These are phyloP conservation scores for Aegilops longissima DNA, from an alignment of 176 grass and related monocot genomes.

Conservation along the genomic window DNA sequence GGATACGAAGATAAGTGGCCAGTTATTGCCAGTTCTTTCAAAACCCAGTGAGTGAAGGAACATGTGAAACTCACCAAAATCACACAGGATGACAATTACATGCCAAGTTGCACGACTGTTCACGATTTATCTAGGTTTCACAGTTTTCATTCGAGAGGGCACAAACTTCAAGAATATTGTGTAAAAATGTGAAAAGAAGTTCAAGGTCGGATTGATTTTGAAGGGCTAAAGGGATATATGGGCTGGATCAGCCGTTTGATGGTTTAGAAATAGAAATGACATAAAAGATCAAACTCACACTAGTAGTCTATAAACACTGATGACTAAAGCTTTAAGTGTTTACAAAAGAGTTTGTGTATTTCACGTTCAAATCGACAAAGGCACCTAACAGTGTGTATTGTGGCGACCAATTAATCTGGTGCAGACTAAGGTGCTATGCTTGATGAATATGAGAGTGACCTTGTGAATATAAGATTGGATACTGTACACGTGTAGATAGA, in stretches of 20 bases:
- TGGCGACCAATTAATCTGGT: neutral
- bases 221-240: neutral
- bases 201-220: neutral
- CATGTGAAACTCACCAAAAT: neutral
- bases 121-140: neutral
- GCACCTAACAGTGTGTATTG: neutral
- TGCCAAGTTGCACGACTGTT: neutral
- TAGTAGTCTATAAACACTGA: neutral
- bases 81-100: neutral
- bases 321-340: neutral
- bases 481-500: neutral
- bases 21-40: neutral
- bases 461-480: neutral
- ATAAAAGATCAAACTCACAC: neutral
- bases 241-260: neutral
- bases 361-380: neutral
- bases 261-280: neutral
- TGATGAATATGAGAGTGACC: neutral
- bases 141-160: neutral
- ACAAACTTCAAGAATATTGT: neutral
- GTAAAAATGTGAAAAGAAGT: neutral
- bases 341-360: neutral
- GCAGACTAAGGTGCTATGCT: neutral
- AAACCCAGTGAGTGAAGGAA: slow-evolving; percentile 1
- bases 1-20: neutral